These are phyloP conservation scores for Blastobotrys proliferans DNA, from an alignment of 1,139 yeast genomes.

Conservation along the genomic window DNA sequence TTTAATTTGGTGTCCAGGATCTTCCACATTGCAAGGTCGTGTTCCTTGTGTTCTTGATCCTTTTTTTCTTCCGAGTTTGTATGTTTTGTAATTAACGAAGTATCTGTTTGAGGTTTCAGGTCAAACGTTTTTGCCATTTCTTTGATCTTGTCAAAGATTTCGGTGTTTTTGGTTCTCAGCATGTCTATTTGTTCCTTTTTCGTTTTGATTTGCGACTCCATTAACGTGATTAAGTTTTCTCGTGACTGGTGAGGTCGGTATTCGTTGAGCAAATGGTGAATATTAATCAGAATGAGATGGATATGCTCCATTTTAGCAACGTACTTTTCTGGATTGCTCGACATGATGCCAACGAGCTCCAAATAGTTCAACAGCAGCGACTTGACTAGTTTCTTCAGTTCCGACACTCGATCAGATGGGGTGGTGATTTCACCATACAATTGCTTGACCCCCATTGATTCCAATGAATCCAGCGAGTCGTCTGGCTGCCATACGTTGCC, in stretches of 20 bases:
- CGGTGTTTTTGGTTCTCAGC: conserved; percentile 25
- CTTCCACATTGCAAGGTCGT: conserved; percentile 16
- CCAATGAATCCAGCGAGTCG: conserved; percentile 63
- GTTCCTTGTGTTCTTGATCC: conserved; percentile 10
- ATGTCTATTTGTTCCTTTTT: conserved; percentile 25
- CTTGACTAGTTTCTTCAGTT: conserved; percentile 64
- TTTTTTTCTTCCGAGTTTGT: background rate
- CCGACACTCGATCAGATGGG: conserved; percentile 47
- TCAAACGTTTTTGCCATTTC: conserved; percentile 25
- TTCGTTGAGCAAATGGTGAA: conserved; percentile 78
- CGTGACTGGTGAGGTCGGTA: conserved; percentile 88
- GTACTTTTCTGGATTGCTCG: conserved; percentile 63
- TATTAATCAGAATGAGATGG: conserved; percentile 69
- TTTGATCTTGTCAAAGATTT: conserved; percentile 24
- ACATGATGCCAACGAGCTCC: conserved; percentile 70
- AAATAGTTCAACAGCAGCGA: conserved; percentile 67
- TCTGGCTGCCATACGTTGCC: conserved; percentile 79
- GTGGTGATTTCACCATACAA: conserved; percentile 42
- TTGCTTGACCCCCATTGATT: conserved; percentile 65
- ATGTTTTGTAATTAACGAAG: background rate
- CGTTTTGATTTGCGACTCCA: conserved; percentile 46
- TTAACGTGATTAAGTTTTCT: conserved; percentile 67
- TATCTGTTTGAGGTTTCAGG: background rate
- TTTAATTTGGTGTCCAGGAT: background rate
- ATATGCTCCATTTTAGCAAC: conserved; percentile 66